A percentile compares a stretch with the other conserved stretches of the same genome.
Conservation (phyloP, 192 early-diverging fungal genomes). For the Backusella circina region DNA sequence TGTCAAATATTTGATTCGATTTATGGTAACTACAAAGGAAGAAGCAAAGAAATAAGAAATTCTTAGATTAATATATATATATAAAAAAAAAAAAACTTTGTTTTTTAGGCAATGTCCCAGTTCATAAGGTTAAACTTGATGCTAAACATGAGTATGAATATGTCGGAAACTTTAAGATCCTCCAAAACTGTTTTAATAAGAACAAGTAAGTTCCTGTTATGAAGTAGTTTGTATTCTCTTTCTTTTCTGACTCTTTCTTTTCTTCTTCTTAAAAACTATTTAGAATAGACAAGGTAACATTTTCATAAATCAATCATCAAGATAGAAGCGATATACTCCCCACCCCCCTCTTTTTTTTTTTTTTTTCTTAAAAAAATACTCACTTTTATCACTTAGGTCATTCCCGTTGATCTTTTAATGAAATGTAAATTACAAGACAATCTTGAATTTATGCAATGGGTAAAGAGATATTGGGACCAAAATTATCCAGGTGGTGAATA, state of each 20-base stretch:
- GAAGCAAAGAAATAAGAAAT: background rate
- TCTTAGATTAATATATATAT: too few species aligned
- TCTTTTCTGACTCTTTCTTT: background rate
- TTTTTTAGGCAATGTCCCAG: constrained; percentile 63
- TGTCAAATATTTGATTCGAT: constrained; percentile 68
- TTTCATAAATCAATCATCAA: too few species aligned
- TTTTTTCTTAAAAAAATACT: background rate
- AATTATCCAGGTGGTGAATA: constrained; percentile 76
- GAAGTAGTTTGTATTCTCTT: background rate
- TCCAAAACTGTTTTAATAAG: constrained; percentile 80
- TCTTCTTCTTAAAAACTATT: background rate
- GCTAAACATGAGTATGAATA: constrained; percentile 96
- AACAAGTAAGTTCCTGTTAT: constrained; percentile 53
- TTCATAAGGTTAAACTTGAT: constrained; percentile 86
- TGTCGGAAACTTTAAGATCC: constrained; percentile 89
- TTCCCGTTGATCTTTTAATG: constrained; percentile 82
- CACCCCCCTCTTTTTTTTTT: too few species aligned
- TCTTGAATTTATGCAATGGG: constrained; percentile 95
- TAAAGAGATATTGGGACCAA: constrained; percentile 88
- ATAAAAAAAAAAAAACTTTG: background rate
- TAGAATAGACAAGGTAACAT: constrained; percentile 70
- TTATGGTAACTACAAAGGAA: constrained; percentile 40
- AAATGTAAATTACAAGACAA: constrained; percentile 98
- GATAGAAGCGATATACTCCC: too few species aligned
- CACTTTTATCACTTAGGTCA: constrained; percentile 41